These are phyloP conservation scores for Escallonia rubra DNA, from an alignment of 129 eudicot species.

Conservation along the genomic window DNA sequence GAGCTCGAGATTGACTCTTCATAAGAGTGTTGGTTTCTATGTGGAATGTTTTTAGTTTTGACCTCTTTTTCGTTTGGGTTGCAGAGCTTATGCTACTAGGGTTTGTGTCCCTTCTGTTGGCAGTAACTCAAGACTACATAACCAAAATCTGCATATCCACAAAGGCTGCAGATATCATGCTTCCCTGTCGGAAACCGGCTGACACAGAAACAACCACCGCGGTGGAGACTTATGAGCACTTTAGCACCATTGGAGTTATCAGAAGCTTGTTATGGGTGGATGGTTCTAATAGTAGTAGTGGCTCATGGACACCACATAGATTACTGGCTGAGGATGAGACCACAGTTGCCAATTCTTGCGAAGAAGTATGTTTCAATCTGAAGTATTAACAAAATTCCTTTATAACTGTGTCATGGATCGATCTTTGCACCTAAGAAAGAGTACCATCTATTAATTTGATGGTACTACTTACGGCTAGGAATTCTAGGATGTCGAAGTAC, in stretches of 20 bases:
- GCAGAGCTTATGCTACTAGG: conserved; percentile 48
- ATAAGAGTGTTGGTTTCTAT: not conserved
- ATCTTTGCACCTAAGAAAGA: not conserved
- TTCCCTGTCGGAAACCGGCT: conserved; percentile 36
- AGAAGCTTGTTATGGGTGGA: conserved; percentile 4
- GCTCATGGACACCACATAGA: not conserved
- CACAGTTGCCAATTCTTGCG: conserved; percentile 4
- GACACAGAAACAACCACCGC: not conserved
- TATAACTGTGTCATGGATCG: not conserved
- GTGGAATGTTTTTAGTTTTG: not conserved
- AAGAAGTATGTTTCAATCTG: not conserved
- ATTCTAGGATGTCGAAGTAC: too few relatives aligned
- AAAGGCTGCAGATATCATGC: conserved; percentile 40
- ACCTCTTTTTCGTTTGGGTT: not conserved
- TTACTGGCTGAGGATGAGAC: conserved; percentile 5
- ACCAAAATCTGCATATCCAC: conserved; percentile 40
- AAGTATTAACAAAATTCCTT: not conserved
- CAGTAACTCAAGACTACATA: conserved; percentile 26
- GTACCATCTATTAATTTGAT: too few relatives aligned
- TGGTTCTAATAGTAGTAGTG: not conserved
- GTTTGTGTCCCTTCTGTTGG: conserved; percentile 38
- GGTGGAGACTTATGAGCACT: not conserved
- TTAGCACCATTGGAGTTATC: not conserved
- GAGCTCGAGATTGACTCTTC: not conserved
- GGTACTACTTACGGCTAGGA: too few relatives aligned